A percentile compares a stretch with the other conserved stretches of the same genome.
Evolutionary conservation across 768 basidiomycete species (phyloP).

Genomic region (Holtermannia corniformis): DNA sequence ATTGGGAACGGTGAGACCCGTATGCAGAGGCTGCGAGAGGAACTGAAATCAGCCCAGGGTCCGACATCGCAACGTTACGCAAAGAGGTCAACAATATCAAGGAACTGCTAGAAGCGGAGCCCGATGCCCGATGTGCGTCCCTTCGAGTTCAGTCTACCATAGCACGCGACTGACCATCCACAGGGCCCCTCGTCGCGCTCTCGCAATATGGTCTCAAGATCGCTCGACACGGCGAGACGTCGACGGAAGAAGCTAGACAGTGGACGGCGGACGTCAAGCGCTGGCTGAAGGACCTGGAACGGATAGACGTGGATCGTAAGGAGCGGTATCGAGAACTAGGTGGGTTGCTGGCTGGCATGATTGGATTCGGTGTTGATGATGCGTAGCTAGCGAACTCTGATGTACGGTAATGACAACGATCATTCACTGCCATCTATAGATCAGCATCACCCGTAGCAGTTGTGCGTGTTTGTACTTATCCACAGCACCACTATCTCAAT

Average conservation of each 20-base stretch:
- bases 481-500: no score
- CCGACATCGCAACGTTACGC: conserved; percentile 52
- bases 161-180: background rate
- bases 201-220: conserved; percentile 72
- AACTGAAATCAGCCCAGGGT: no score
- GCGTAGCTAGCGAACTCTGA: no score
- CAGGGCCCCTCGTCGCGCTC: conserved; percentile 92
- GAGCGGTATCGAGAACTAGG: conserved; percentile 51
- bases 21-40: background rate
- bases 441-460: no score
- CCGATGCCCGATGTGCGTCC: conserved; percentile 78
- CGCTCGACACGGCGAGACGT: conserved; percentile 43
- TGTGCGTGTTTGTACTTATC: no score
- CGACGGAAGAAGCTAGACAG: conserved; percentile 17
- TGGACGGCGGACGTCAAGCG: conserved; percentile 46
- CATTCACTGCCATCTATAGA: no score
- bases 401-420: no score
- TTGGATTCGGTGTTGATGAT: no score
- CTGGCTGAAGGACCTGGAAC: conserved; percentile 47
- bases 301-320: conserved; percentile 57
- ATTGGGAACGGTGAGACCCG: conserved; percentile 58
- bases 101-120: conserved; percentile 76
- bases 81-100: conserved; percentile 70
- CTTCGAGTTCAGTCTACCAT: background rate
- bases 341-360: no score